Evolutionary conservation across 2,329 filamentous ascomycete genomes (phyloP).

Genomic region (Cadophora luteo-olivacea): DNA sequence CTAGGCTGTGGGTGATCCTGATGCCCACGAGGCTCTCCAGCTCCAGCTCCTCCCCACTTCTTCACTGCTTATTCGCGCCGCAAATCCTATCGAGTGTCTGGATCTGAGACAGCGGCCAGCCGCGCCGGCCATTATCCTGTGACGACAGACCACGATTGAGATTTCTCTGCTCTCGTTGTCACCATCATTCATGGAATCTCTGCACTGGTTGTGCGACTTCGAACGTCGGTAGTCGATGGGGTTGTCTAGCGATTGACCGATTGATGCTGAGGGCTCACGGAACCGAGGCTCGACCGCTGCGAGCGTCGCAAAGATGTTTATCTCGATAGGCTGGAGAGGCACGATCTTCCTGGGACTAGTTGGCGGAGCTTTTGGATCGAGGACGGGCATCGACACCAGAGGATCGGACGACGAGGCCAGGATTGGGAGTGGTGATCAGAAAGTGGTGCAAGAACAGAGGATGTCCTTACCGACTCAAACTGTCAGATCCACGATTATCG

Average conservation of each 20-base stretch:
- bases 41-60: conserved; percentile 8
- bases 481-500: conserved; percentile 24
- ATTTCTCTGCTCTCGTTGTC: background rate
- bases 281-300: background rate
- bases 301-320: conserved; percentile 5
- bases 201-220: conserved; percentile 19
- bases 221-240: conserved; percentile 30
- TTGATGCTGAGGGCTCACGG: conserved; percentile 7
- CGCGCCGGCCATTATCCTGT: background rate
- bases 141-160: background rate
- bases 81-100: conserved; percentile 2
- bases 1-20: conserved; percentile 3
- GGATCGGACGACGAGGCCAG: background rate
- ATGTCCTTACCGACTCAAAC: conserved; percentile 15
- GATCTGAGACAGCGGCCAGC: conserved; percentile 12
- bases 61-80: conserved; percentile 5
- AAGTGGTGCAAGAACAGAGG: conserved; percentile 19
- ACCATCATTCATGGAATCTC: conserved; percentile 31
- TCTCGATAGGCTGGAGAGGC: background rate
- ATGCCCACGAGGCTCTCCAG: conserved; percentile 18
- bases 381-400: conserved; percentile 6
- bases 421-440: conserved; percentile 17
- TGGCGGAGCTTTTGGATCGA: background rate
- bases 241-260: conserved; percentile 13
- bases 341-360: background rate